These are phyloP conservation scores for Tardiomyces blankii DNA, from an alignment of 1,139 yeast genomes.

Conservation along the genomic window DNA sequence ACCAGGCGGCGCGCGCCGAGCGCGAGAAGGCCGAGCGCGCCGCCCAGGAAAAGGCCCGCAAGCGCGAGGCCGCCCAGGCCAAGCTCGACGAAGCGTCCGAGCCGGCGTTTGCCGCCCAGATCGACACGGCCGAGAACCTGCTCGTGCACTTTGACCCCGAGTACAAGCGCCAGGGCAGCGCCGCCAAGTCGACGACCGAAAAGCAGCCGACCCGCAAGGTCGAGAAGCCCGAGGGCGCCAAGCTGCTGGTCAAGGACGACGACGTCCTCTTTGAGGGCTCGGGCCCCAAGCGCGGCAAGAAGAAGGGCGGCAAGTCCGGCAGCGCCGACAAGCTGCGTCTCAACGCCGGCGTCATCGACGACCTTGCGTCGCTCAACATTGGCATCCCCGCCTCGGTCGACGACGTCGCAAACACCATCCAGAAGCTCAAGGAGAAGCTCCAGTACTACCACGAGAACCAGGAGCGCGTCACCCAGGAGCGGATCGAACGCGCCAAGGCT, in stretches of 20 bases:
- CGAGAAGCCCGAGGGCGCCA: slow-evolving; percentile 34
- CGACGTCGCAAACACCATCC: slow-evolving; percentile 58
- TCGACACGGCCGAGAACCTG: slow-evolving; percentile 60
- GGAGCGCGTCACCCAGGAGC: slow-evolving; percentile 69
- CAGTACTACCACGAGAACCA: slow-evolving; percentile 61
- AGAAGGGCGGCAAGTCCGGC: slow-evolving; percentile 33
- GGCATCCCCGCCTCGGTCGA: slow-evolving; percentile 72
- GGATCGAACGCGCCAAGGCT: slow-evolving; percentile 57
- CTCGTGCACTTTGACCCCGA: slow-evolving; percentile 69
- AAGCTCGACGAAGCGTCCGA: slow-evolving; percentile 61
- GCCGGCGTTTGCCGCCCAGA: slow-evolving; percentile 79
- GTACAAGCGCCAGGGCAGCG: slow-evolving; percentile 39
- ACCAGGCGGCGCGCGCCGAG: slow-evolving; percentile 47
- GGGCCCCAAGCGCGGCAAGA: slow-evolving; percentile 43
- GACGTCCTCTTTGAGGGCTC: slow-evolving; percentile 42
- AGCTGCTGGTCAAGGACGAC: slow-evolving; percentile 40
- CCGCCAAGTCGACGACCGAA: slow-evolving; percentile 8
- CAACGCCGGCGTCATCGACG: slow-evolving; percentile 71
- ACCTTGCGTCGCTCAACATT: slow-evolving; percentile 66
- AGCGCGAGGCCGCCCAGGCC: slow-evolving; percentile 31
- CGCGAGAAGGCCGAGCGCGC: slow-evolving; percentile 44
- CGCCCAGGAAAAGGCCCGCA: slow-evolving; percentile 47
- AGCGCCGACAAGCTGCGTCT: slow-evolving; percentile 47
- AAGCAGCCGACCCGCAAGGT: slow-evolving; percentile 26
- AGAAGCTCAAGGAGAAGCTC: slow-evolving; percentile 64